phyloP scores from a whole-genome alignment of 1,284 basidiomycete genomes.

The Ganoderma meredithae region DNA sequence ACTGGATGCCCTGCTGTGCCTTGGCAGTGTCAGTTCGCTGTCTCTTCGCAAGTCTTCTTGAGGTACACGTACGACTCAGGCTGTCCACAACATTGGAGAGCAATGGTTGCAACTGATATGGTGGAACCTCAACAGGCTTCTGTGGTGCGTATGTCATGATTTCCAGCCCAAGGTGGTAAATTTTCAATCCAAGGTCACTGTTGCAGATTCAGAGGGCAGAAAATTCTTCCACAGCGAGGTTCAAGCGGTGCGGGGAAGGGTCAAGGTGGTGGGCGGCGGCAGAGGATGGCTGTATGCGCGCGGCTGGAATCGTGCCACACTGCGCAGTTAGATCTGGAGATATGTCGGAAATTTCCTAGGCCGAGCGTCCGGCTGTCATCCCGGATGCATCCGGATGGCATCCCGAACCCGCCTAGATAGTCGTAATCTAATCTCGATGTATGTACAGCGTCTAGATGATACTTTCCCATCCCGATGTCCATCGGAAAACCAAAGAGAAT shows the following conservation, averaged over 20 bases:
- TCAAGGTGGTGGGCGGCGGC: background rate
- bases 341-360: too few species aligned
- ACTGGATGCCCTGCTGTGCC: constrained; percentile 31
- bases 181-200: background rate
- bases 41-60: too few species aligned
- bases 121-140: constrained; percentile 57
- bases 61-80: constrained; percentile 29
- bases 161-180: background rate
- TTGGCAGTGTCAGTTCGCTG: constrained; percentile 18
- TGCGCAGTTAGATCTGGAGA: background rate
- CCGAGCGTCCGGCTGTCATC: too few species aligned
- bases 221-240: background rate
- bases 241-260: background rate
- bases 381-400: too few species aligned
- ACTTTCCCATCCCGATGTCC: too few species aligned
- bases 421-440: too few species aligned
- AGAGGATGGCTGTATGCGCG: constrained; percentile 1
- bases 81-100: constrained; percentile 51
- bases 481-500: too few species aligned
- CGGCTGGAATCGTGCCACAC: background rate
- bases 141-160: constrained; percentile 41
- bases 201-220: background rate
- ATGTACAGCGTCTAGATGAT: too few species aligned
- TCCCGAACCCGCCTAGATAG: too few species aligned
- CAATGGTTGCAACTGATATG: constrained; percentile 64